Evolutionary conservation across 2,329 filamentous ascomycete genomes (phyloP), one percentile per base, ranked within the genome.

Genomic region (Exophiala viscosa): DNA sequence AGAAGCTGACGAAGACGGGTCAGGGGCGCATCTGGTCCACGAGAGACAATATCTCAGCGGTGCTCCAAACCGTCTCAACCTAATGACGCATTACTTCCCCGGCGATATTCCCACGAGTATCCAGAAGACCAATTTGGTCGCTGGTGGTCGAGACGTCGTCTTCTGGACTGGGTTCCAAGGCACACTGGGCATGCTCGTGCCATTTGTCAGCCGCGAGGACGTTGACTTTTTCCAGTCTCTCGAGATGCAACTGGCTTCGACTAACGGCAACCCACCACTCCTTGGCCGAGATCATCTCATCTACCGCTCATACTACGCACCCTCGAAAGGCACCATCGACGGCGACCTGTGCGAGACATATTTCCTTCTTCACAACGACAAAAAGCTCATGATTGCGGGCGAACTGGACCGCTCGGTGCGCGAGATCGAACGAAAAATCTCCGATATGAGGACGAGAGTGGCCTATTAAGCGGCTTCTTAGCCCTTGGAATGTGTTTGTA

Each of bases 191-290:
- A 89, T 96, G 48, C 79, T 99, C 43, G 87, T 99, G 42, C 93
- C 95, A 0, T 97, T 99, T 67, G 77, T 90, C 42, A 87, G 85
- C 58, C 87, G 95, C 34, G 91, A 97, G 66, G 92, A 97, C 64
- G 88, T 95, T 45, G 93, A 97, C 69, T 97, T 99, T 73, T 99
- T 99, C 81, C 91, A 96, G 69, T 90, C 83, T 56, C 78, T 99
- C 18, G 93, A 99, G 73, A 85, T 87, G 66, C 88, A 95, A 66
- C 79, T 99, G 68, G 82, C 92, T 43, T 83, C 81, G 10, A 62
- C 11, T 18, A 61, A 59, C 15, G 90, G 96, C 66, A 91, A 96
- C 65, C 81, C 91, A 33, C 92, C 92, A 6, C 75, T 99, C 42
- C 88, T 90, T 15, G 95, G 93, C 38, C 82, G 95, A 60, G 95